Conservation (phyloP, 495 filamentous ascomycete species). For the Glarea lozoyensis region DNA sequence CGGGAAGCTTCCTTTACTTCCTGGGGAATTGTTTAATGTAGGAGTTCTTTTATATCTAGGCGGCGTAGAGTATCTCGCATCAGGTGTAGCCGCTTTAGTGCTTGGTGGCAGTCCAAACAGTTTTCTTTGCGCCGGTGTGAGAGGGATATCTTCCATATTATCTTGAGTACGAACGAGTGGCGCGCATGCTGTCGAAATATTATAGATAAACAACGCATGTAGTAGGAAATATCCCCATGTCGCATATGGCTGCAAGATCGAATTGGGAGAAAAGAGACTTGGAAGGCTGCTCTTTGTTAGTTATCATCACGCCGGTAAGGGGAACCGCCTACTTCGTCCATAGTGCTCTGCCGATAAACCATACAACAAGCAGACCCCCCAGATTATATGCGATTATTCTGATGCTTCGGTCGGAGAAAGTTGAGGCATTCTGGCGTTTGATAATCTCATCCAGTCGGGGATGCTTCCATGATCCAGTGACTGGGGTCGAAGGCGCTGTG, state of each 20-base stretch:
- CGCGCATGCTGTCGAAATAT: slow-evolving; percentile 53
- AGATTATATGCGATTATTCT: slow-evolving; percentile 56
- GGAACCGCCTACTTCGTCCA: slow-evolving; percentile 10
- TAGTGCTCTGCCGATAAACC: slow-evolving; percentile 7
- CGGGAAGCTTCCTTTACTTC: slow-evolving; percentile 39
- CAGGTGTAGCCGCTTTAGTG: slow-evolving; percentile 54
- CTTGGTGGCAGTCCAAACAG: slow-evolving; percentile 75
- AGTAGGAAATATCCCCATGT: slow-evolving; percentile 30
- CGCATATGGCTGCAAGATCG: slow-evolving; percentile 22
- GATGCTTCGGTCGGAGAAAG: slow-evolving; percentile 64
- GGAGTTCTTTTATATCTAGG: slow-evolving; percentile 78
- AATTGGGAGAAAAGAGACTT: slow-evolving; percentile 20
- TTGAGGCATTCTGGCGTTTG: slow-evolving; percentile 59
- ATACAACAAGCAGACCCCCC: slow-evolving; percentile 40
- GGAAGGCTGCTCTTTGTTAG: slow-evolving; percentile 20
- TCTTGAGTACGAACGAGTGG: slow-evolving; percentile 65
- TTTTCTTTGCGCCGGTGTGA: slow-evolving; percentile 80
- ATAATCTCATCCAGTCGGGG: slow-evolving; percentile 72
- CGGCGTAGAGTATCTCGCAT: slow-evolving; percentile 66
- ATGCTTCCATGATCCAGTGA: slow-evolving; percentile 81
- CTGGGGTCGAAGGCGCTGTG: slow-evolving; percentile 30
- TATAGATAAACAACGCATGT: slow-evolving; percentile 53
- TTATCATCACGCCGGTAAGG: slow-evolving; percentile 3
- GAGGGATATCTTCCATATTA: slow-evolving; percentile 77
- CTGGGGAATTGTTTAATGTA: slow-evolving; percentile 36